Evolutionary conservation across 768 basidiomycete species (phyloP).

Genomic region (Suillus discolor): DNA sequence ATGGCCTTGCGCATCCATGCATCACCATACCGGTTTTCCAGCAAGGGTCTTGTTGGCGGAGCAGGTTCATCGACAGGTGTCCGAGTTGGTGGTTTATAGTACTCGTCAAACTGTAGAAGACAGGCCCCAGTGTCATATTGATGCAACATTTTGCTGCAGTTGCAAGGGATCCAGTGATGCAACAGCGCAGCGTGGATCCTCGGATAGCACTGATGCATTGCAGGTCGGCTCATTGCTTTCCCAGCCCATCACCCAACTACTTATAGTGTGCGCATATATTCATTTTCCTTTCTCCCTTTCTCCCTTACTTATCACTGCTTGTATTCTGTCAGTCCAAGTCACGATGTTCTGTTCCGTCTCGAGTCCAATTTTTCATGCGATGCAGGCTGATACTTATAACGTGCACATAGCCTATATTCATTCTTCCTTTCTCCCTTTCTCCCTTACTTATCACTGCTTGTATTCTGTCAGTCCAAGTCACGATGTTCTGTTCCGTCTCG

Average conservation of each 20-base stretch:
- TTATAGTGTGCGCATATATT: neutral
- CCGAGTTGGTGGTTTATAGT: neutral
- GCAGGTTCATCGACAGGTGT: neutral
- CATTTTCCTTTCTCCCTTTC: too few relatives aligned
- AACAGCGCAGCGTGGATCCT: neutral
- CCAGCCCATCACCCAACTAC: neutral
- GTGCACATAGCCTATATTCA: too few relatives aligned
- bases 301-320: neutral
- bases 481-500: too few relatives aligned
- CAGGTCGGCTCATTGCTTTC: neutral
- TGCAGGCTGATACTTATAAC: too few relatives aligned
- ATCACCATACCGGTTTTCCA: neutral
- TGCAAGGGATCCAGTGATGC: neutral
- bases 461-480: too few relatives aligned
- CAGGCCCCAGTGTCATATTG: constrained; percentile 15
- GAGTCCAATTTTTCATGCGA: too few relatives aligned
- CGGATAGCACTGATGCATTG: neutral
- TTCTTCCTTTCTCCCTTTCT: too few relatives aligned
- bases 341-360: neutral
- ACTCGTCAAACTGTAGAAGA: neutral
- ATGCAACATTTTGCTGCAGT: neutral
- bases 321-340: neutral
- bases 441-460: too few relatives aligned
- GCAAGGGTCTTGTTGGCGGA: neutral
- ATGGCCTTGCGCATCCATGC: neutral